Conservation (phyloP, 140 eudicot species). For the Anethum foeniculum region DNA sequence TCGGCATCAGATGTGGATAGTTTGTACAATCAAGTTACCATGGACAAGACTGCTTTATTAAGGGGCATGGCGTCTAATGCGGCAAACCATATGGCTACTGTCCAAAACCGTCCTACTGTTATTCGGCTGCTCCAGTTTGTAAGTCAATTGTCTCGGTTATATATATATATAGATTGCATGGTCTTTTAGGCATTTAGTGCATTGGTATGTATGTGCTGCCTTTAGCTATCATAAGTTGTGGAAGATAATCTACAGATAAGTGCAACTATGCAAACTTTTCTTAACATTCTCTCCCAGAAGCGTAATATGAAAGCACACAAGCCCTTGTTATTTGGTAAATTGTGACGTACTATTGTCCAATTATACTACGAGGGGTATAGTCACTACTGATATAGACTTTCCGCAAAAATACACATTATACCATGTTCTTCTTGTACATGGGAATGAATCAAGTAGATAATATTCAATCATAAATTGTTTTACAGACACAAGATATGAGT, state of each 20-base stretch:
- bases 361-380: not conserved
- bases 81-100: conserved; percentile 40
- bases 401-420: conserved; percentile 52
- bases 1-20: conserved; percentile 96
- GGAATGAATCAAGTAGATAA: not conserved
- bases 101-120: conserved; percentile 49
- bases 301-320: not conserved
- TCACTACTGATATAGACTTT: conserved; percentile 5
- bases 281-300: not conserved
- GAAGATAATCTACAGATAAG: conserved; percentile 43
- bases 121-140: conserved; percentile 74
- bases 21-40: conserved; percentile 48
- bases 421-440: conserved; percentile 82
- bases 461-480: conserved; percentile 6
- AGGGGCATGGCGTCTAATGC: conserved; percentile 31
- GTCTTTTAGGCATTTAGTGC: conserved; percentile 8
- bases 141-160: conserved; percentile 24
- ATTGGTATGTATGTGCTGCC: conserved; percentile 43
- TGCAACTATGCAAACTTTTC: not conserved
- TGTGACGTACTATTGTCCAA: not conserved
- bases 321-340: not conserved
- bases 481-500: conserved; percentile 59
- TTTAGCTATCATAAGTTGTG: conserved; percentile 40
- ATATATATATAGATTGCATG: not conserved
- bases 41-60: conserved; percentile 40